These are phyloP conservation scores for Pyrenophora seminiperda DNA, from an alignment of 2,329 filamentous ascomycete species.

Conservation along the genomic window DNA sequence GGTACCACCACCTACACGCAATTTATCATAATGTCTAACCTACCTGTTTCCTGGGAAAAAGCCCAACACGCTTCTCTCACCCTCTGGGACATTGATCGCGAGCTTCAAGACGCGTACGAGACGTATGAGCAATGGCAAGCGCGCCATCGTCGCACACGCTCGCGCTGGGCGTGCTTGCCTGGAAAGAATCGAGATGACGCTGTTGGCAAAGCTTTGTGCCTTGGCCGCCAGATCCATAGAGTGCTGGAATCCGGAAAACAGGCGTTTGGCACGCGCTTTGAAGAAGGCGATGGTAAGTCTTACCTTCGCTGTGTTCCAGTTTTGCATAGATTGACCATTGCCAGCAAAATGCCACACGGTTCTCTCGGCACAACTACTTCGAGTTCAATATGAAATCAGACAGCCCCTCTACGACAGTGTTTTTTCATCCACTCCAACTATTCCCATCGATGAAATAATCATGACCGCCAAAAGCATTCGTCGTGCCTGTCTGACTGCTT, in stretches of 20 bases:
- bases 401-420: slow-evolving; percentile 38
- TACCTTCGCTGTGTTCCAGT: background rate
- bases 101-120: slow-evolving; percentile 42
- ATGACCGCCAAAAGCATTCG: slow-evolving; percentile 39
- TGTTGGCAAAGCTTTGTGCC: slow-evolving; percentile 32
- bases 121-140: slow-evolving; percentile 41
- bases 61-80: slow-evolving; percentile 38
- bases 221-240: slow-evolving; percentile 35
- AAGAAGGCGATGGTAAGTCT: slow-evolving; percentile 41
- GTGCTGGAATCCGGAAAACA: slow-evolving; percentile 36
- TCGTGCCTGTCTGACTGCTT: slow-evolving; percentile 38
- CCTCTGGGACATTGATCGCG: slow-evolving; percentile 46
- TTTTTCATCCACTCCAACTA: slow-evolving; percentile 24
- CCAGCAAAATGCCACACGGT: slow-evolving; percentile 40
- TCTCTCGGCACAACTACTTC: slow-evolving; percentile 39
- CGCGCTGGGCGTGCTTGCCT: slow-evolving; percentile 35
- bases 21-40: slow-evolving; percentile 18
- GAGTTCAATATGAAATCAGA: slow-evolving; percentile 42
- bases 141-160: slow-evolving; percentile 25
- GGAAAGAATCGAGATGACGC: slow-evolving; percentile 33
- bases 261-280: slow-evolving; percentile 36
- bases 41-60: slow-evolving; percentile 33
- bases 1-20: slow-evolving; percentile 1
- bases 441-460: slow-evolving; percentile 39
- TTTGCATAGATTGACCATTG: slow-evolving; percentile 17